Evolutionary conservation across 2,329 filamentous ascomycete genomes (phyloP).

Genomic region (Macrophomina tecta): DNA sequence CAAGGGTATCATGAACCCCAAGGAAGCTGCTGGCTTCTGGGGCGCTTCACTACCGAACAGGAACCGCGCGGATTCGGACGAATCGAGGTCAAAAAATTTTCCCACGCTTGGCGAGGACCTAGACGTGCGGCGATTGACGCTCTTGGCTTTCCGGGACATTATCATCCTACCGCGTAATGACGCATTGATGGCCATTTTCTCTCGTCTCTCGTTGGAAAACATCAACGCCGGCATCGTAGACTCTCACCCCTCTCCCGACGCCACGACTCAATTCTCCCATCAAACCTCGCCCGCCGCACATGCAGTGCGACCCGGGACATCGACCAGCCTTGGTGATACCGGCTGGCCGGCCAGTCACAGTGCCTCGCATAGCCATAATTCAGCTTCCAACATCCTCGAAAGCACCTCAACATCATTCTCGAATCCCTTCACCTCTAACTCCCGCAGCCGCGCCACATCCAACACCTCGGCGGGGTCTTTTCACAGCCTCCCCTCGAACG

Average conservation of each 20-base stretch:
- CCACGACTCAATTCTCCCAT: slow-evolving; percentile 14
- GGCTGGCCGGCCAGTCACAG: slow-evolving; percentile 64
- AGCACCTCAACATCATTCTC: slow-evolving; percentile 58
- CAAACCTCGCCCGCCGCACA: slow-evolving; percentile 41
- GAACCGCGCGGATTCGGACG: slow-evolving; percentile 33
- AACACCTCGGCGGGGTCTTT: slow-evolving; percentile 70
- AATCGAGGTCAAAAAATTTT: slow-evolving; percentile 51
- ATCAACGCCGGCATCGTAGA: slow-evolving; percentile 54
- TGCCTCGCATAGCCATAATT: slow-evolving; percentile 71
- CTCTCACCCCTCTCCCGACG: slow-evolving; percentile 22
- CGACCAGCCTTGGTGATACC: slow-evolving; percentile 33
- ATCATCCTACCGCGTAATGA: slow-evolving; percentile 91
- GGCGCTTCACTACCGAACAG: slow-evolving; percentile 62
- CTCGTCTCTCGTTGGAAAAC: slow-evolving; percentile 84
- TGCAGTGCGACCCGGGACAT: slow-evolving; percentile 22
- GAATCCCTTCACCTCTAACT: slow-evolving; percentile 24
- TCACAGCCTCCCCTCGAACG: slow-evolving; percentile 44
- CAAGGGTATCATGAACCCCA: slow-evolving; percentile 76
- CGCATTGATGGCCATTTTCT: slow-evolving; percentile 86
- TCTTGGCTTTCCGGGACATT: slow-evolving; percentile 85
- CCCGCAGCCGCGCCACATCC: slow-evolving; percentile 59
- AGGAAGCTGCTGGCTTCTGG: slow-evolving; percentile 91
- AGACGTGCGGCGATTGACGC: slow-evolving; percentile 86
- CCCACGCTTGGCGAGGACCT: slow-evolving; percentile 64
- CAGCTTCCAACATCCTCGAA: slow-evolving; percentile 75